These are phyloP conservation scores for Teratosphaeria destructans DNA, from an alignment of 2,329 filamentous ascomycete species.

Conservation along the genomic window DNA sequence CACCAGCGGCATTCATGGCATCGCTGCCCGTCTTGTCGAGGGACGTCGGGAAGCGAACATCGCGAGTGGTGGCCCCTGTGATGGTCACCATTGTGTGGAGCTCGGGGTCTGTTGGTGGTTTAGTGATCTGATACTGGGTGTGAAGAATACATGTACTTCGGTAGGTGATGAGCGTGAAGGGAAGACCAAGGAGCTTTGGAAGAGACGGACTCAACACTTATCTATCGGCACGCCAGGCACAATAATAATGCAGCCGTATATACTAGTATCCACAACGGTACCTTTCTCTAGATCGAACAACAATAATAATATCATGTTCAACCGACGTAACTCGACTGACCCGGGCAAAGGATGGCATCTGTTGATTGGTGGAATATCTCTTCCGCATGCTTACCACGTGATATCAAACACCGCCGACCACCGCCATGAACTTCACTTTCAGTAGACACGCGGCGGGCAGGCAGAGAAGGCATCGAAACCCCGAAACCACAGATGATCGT, in stretches of 20 bases:
- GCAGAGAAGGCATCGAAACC: no score
- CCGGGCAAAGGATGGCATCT: background rate
- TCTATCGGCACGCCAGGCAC: background rate
- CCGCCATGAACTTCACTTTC: background rate
- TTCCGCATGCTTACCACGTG: background rate
- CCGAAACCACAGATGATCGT: no score
- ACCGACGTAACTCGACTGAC: background rate
- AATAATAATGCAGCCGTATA: background rate
- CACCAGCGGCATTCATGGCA: constrained; percentile 89
- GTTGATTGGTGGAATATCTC: background rate
- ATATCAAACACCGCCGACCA: background rate
- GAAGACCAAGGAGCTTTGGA: background rate
- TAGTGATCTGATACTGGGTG: background rate
- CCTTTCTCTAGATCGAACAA: background rate
- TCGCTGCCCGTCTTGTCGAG: constrained; percentile 93
- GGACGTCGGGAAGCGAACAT: constrained; percentile 57
- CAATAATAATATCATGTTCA: background rate
- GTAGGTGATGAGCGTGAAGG: background rate
- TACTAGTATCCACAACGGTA: background rate
- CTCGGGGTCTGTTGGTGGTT: background rate
- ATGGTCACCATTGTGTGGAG: constrained; percentile 35
- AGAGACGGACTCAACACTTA: background rate
- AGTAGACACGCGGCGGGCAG: no score
- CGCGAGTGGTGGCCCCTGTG: constrained; percentile 34
- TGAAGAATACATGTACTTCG: background rate